Evolutionary conservation across 2,329 filamentous ascomycete species (phyloP).

Genomic region (Epichloe elymi): DNA sequence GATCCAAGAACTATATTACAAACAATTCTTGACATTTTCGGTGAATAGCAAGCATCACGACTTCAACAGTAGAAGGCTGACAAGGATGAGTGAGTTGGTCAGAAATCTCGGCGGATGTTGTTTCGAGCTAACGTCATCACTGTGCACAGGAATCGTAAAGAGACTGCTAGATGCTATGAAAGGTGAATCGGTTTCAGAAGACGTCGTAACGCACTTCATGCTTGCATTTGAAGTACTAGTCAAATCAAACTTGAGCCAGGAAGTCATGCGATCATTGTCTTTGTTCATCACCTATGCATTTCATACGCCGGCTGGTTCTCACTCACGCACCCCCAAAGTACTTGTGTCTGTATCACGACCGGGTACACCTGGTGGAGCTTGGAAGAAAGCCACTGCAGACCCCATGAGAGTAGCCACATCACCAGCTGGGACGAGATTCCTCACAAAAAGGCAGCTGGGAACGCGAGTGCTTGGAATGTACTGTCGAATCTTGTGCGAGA

Average conservation of each 20-base stretch:
- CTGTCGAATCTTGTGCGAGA: slow-evolving; percentile 62
- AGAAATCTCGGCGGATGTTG: background rate
- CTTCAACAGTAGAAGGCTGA: slow-evolving; percentile 78
- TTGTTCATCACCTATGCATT: slow-evolving; percentile 89
- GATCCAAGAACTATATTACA: slow-evolving; percentile 82
- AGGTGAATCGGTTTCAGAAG: slow-evolving; percentile 59
- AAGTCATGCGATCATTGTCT: slow-evolving; percentile 74
- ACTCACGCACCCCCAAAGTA: slow-evolving; percentile 38
- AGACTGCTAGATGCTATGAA: slow-evolving; percentile 83
- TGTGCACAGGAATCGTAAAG: slow-evolving; percentile 66
- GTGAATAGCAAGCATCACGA: slow-evolving; percentile 82
- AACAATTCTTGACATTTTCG: slow-evolving; percentile 79
- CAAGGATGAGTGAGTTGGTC: slow-evolving; percentile 66
- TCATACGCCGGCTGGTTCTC: slow-evolving; percentile 41
- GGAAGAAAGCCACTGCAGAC: slow-evolving; percentile 26
- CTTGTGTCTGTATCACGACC: slow-evolving; percentile 25
- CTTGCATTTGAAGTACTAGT: slow-evolving; percentile 68
- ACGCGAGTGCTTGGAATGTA: slow-evolving; percentile 66
- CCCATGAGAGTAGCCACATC: slow-evolving; percentile 16
- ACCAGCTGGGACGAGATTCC: slow-evolving; percentile 19
- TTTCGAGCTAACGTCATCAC: slow-evolving; percentile 8
- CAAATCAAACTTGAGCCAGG: slow-evolving; percentile 66
- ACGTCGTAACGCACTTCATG: slow-evolving; percentile 65
- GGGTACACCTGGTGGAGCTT: slow-evolving; percentile 24
- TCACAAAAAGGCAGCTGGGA: slow-evolving; percentile 59